Evolutionary conservation across 495 filamentous ascomycete species (phyloP).

Genomic region (Trichoderma gamsii): DNA sequence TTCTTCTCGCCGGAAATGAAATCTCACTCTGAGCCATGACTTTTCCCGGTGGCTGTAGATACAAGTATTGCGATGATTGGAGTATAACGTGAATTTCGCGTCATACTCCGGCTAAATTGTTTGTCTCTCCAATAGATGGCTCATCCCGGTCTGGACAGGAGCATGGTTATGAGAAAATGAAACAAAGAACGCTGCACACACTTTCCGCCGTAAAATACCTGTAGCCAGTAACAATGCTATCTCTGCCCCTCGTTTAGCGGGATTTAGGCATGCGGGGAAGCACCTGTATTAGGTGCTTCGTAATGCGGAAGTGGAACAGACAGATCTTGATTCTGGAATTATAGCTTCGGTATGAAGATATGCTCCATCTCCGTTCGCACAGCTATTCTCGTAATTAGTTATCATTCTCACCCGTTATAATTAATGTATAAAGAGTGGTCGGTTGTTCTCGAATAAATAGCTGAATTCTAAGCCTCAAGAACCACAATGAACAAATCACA

Average conservation of each 20-base stretch:
- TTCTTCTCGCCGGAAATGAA: background rate
- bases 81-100: too few species aligned
- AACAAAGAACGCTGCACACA: too few species aligned
- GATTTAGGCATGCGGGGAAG: constrained; percentile 6
- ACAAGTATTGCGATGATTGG: too few species aligned
- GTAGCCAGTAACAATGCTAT: background rate
- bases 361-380: background rate
- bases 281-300: background rate
- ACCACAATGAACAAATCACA: background rate
- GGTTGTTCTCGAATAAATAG: too few species aligned
- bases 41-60: too few species aligned
- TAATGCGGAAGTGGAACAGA: background rate
- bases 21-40: background rate
- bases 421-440: too few species aligned
- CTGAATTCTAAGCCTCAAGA: too few species aligned
- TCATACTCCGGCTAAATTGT: too few species aligned
- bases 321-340: background rate
- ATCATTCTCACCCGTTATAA: too few species aligned
- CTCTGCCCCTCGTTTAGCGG: background rate
- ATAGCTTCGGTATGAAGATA: background rate
- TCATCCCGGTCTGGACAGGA: too few species aligned
- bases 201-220: background rate
- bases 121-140: too few species aligned
- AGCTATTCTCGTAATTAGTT: background rate
- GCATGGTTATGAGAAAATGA: too few species aligned